phyloP scores from a whole-genome alignment of 805 yeast genomes.

The Scheffersomyces ergatensis region DNA sequence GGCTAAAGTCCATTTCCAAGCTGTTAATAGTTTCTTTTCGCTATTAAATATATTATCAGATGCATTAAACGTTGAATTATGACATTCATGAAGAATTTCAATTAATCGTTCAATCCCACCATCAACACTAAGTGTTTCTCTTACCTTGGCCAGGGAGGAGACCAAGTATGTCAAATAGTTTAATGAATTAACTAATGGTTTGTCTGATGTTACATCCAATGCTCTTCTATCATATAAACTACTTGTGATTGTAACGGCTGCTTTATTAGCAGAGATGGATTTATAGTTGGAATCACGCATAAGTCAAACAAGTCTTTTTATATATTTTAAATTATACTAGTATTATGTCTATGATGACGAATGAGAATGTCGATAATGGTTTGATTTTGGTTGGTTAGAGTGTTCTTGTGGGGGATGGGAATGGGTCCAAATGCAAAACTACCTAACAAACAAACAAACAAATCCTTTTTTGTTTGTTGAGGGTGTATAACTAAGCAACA shows the following conservation, averaged over 20 bases:
- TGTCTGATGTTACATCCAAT: slow-evolving; percentile 82
- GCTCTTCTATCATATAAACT: slow-evolving; percentile 91
- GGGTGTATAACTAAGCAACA: too few relatives aligned
- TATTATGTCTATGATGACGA: too few relatives aligned
- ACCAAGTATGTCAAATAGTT: slow-evolving; percentile 87
- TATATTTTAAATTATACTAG: too few relatives aligned
- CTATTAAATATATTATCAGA: slow-evolving; percentile 31
- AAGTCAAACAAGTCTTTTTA: too few relatives aligned
- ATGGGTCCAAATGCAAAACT: too few relatives aligned
- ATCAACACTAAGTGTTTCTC: slow-evolving; percentile 85
- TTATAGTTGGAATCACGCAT: slow-evolving; percentile 93
- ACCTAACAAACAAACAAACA: too few relatives aligned
- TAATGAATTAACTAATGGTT: slow-evolving; percentile 87
- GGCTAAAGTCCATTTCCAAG: slow-evolving; percentile 97
- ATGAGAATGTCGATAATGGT: too few relatives aligned
- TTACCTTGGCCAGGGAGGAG: slow-evolving; percentile 80
- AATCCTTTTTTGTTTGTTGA: too few relatives aligned
- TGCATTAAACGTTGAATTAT: slow-evolving; percentile 30
- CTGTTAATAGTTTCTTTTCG: slow-evolving; percentile 56
- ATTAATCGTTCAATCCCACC: slow-evolving; percentile 92
- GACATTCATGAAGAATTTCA: slow-evolving; percentile 81
- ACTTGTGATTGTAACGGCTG: slow-evolving; percentile 89
- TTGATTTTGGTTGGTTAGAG: too few relatives aligned
- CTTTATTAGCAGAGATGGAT: slow-evolving; percentile 74
- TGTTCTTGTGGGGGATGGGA: too few relatives aligned